Evolutionary conservation across 352 stramenopile species (phyloP), one percentile per base, ranked within the genome.

Genomic region (Thraustotheca clavata): DNA sequence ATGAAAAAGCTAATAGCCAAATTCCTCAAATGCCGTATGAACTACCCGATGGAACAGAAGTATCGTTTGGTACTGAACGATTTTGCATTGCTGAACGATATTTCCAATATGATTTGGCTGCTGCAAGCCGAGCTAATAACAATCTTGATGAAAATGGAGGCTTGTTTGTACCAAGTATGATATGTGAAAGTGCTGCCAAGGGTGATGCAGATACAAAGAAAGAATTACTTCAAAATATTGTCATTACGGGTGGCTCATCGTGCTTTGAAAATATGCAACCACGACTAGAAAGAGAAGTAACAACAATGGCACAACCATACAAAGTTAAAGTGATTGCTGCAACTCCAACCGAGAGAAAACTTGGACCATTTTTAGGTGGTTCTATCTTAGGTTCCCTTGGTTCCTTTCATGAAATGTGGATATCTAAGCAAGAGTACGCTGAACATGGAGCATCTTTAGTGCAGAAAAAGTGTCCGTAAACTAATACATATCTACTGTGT

Each of bases 381-480:
- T 99, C 95, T 43, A 99, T 99, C 75, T 69, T 99, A 26, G 94
- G 83, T 14, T 98, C 91, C 33, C 79, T 99, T 47, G 95, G 93
- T 14, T 98, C 89, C 35, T 99, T 99, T 79, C 90, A 98, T 70
- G 92, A 99, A 67, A 99, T 99, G 95, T 99, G 96, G 95, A 96
- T 99, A 69, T 98, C 93, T 34, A 99, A 98, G 75, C 82, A 84
- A n/a, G 97, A 99, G 77, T 99, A 99, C 68, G 96, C 97, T 24
- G 97, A 99, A 76, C 91, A 95, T 72, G 97, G 97, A 24, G 80
- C 94, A 33, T 77, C 85, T 4, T 96, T 99, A 69, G 94, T 99
- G 41, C 94, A 99, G 82, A 95, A 97, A 67, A 99, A 99, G 74
- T 99, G 95, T 67, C 80, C 80, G 12, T 89, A 67, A 70, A 62